These are phyloP conservation scores for Scheffersomyces stambukii DNA, from an alignment of 1,139 yeast species.

Conservation along the genomic window DNA sequence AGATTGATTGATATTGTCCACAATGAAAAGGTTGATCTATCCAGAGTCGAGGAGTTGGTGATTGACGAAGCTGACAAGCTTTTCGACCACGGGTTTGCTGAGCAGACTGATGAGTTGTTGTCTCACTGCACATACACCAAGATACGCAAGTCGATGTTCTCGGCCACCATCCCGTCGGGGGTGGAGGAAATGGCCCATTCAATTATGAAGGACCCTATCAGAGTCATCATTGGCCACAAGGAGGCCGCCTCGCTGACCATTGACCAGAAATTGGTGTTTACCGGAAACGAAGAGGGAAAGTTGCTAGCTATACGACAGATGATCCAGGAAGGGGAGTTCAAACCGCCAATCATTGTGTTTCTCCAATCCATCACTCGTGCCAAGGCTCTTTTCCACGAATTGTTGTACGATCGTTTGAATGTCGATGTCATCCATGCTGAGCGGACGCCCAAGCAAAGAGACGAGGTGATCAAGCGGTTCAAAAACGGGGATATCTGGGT, in stretches of 20 bases:
- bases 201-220: slow-evolving; percentile 79
- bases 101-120: slow-evolving; percentile 84
- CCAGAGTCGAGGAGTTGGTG: slow-evolving; percentile 65
- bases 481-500: slow-evolving; percentile 94
- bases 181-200: slow-evolving; percentile 86
- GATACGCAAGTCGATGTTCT: slow-evolving; percentile 72
- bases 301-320: slow-evolving; percentile 85
- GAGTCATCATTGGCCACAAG: slow-evolving; percentile 88
- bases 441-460: slow-evolving; percentile 85
- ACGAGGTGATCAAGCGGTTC: slow-evolving; percentile 77
- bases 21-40: slow-evolving; percentile 52
- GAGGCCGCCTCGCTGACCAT: slow-evolving; percentile 87
- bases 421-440: slow-evolving; percentile 97
- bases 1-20: slow-evolving; percentile 78
- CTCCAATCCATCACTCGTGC: slow-evolving; percentile 92
- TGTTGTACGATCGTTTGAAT: slow-evolving; percentile 83
- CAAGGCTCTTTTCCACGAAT: slow-evolving; percentile 88
- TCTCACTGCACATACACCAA: slow-evolving; percentile 56
- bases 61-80: slow-evolving; percentile 96
- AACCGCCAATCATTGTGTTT: slow-evolving; percentile 90
- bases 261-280: slow-evolving; percentile 78
- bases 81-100: slow-evolving; percentile 85
- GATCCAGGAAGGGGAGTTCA: slow-evolving; percentile 78
- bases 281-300: slow-evolving; percentile 95
- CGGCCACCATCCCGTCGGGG: slow-evolving; percentile 93